phyloP scores from a whole-genome alignment of 345 rosid species.

The Trapa bicornis region DNA sequence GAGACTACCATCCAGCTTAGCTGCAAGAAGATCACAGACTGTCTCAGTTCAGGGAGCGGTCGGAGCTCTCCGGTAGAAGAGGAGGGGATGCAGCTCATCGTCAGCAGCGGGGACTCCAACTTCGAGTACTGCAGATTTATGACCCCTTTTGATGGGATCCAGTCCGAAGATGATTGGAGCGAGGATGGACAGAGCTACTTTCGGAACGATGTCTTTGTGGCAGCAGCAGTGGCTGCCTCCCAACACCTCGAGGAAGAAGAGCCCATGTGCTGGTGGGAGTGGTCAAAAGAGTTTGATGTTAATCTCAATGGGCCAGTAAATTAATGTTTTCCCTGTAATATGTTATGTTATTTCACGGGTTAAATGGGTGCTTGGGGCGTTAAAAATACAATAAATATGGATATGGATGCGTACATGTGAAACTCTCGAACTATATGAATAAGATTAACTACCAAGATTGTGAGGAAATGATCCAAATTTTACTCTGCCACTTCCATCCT shows the following conservation, averaged over 20 bases:
- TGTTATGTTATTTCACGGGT: neutral
- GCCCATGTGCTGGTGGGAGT: too few relatives aligned
- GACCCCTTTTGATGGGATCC: constrained; percentile 23
- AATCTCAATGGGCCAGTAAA: neutral
- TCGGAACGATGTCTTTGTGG: constrained; percentile 26
- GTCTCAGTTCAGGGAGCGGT: too few relatives aligned
- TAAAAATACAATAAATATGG: neutral
- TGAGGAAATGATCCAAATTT: neutral
- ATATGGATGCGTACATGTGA: neutral
- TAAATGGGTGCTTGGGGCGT: neutral
- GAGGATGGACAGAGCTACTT: constrained; percentile 48
- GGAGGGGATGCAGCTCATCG: constrained; percentile 50
- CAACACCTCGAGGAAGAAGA: neutral
- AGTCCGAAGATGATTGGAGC: constrained; percentile 38
- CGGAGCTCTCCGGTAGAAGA: too few relatives aligned
- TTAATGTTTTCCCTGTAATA: neutral
- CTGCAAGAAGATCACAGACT: too few relatives aligned
- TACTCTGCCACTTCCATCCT: too few relatives aligned
- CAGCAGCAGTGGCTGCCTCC: constrained; percentile 22
- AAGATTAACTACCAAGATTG: neutral
- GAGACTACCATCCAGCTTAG: too few relatives aligned
- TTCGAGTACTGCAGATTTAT: constrained; percentile 24
- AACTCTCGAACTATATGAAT: neutral
- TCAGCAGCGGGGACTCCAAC: constrained; percentile 78
- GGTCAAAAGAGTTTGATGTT: neutral